Base-by-base conservation (phyloP, 2,329 filamentous ascomycete species). In the Phaeosphaeriaceae sp. region DNA sequence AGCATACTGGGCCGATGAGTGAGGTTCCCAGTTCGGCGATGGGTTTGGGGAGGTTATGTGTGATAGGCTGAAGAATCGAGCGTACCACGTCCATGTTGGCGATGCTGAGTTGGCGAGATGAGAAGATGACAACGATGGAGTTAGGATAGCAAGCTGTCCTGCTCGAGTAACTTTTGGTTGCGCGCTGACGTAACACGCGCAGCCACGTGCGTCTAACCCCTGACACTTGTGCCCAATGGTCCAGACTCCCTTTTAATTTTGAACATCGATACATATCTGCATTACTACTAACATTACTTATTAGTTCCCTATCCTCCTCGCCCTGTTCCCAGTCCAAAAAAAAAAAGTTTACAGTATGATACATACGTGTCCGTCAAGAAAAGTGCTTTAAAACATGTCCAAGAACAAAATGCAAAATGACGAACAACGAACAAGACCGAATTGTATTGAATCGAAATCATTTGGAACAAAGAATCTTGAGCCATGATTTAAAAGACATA, bases 1-100 rank as follows among this genome's bases (percentile, higher is more conserved):
- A 96, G 85, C 94, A 99, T 53, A 81, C 62, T n/a, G 74, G 76
- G 71, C 93, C 92, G 65, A 99, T 83, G 72, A 99, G 86, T 57
- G 59, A 61, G 55, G 60, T 58, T 38, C 71, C 72, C 0, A 68
- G 50, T 29, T 71, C 61, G 20, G 58, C 64, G 52, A 74, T 58
- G 34, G 72, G 72, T n/a, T 58, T 54, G 6, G 72, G 72, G 32
- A 80, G 76, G 54, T 77, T 76, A 53, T 76, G 74, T 4, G 76
- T 79, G 38, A 79, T 67, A 49, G 76, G 76, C 38, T 75, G 73
- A 47, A 79, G 67, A 42, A 74, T 48, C 20, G 71, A 64, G 53
- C 76, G 76, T 58, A 79, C 63, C 37, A 73, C 57, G 30, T 79
- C 77, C 77, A 80, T 79, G 46, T 21, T 73, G 56, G 42, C 29